phyloP scores from a whole-genome alignment of 768 basidiomycete genomes.

The Hygrocybe punicea region DNA sequence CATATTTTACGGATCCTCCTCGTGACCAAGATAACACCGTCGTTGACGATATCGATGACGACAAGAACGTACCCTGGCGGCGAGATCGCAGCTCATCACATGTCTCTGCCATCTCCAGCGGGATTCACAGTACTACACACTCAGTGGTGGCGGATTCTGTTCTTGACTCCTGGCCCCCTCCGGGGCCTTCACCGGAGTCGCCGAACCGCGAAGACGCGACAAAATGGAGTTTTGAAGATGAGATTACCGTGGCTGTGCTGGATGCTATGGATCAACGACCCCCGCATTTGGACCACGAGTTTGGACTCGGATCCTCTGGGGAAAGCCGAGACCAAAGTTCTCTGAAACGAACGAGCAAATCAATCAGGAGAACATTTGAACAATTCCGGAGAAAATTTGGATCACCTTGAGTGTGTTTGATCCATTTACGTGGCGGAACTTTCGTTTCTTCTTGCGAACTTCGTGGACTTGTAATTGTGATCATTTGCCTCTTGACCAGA shows the following conservation, averaged over 20 bases:
- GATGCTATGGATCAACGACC: constrained; percentile 8
- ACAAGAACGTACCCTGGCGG: neutral
- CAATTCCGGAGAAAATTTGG: neutral
- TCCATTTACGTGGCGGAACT: too few species aligned
- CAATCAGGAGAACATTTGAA: neutral
- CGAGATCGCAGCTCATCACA: neutral
- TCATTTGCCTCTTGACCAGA: too few species aligned
- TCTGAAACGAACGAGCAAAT: neutral
- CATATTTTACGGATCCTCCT: neutral
- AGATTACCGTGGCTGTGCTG: constrained; percentile 23
- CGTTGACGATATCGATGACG: neutral
- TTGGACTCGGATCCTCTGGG: neutral
- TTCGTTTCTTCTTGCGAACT: too few species aligned
- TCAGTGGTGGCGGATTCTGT: neutral
- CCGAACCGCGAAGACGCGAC: neutral
- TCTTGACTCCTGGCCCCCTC: neutral
- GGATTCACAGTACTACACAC: neutral
- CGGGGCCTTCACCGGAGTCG: neutral
- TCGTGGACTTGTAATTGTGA: too few species aligned
- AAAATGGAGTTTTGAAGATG: constrained; percentile 22
- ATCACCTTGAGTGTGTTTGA: neutral
- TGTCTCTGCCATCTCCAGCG: neutral
- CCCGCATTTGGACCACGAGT: neutral
- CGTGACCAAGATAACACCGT: neutral
- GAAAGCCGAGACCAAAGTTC: neutral